Evolutionary conservation across 2,329 filamentous ascomycete species (phyloP), one percentile per base, ranked within the genome.

Genomic region (Curvularia verruculosa): DNA sequence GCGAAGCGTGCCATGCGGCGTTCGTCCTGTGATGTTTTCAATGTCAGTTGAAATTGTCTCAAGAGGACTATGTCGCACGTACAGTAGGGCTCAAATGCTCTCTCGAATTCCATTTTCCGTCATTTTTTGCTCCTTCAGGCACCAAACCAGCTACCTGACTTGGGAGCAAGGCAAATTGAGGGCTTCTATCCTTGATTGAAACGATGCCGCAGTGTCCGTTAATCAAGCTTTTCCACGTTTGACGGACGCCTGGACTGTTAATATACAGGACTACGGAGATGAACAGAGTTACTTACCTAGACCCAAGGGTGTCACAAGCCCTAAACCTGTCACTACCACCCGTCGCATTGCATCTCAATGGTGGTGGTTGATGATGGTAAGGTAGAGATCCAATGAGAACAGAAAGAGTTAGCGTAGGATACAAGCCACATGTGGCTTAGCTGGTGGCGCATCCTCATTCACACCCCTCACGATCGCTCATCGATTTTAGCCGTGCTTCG

Each of bases 1-100:
- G 92, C 86, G 73, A 98, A 98, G 23, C 81, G 83, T n/a, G 95
- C 92, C 87, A 96, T 96, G 70, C 91, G 89, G 4, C 92, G 86
- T 68, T 85, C 81, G 61, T 89, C 85, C 84, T 86, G 60, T 37
- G 2, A 1, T 31, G 26, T 26, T 12, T 19, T 68, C 43, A 66
- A 54, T 34, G 37, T 37, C 29, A 84, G 88, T 43, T 58, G 52
- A 15, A 36, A 3, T 10, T n/a, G 21, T 31, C 5, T 9, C 21
- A 7, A 2, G 5, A 24, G n/a, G 5, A 21, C 39, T 26, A 1
- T 21, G 45, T 43, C 29, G 37, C 18, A 47, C 31, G 23, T 39
- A 79, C 77, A 26, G 71, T 71, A 28, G 71, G 64, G 39, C 46
- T 71, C 19, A 83, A 64, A 77, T 79, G 81, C 58, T 83, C 81